Evolutionary conservation across 2,329 filamentous ascomycete species (phyloP).

Genomic region (Nannizziopsis arthrosporioides): DNA sequence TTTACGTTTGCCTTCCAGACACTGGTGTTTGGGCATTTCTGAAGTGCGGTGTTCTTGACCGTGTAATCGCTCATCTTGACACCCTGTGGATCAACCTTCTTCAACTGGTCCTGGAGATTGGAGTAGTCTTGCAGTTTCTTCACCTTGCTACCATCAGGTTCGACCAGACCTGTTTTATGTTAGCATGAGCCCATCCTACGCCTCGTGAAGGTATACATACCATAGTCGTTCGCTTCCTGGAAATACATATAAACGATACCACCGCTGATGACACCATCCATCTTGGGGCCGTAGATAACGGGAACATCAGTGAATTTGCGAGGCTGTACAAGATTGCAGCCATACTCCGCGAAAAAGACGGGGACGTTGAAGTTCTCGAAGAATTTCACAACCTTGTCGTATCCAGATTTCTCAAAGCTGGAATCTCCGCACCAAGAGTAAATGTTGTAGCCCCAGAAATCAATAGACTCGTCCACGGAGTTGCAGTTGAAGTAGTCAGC

Average conservation of each 20-base stretch:
- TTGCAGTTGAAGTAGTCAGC: constrained; percentile 88
- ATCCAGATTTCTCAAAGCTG: constrained; percentile 64
- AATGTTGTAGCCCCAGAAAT: constrained; percentile 99
- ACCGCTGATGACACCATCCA: constrained; percentile 82
- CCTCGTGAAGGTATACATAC: constrained; percentile 32
- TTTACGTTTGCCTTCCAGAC: constrained; percentile 55
- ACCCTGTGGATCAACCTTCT: constrained; percentile 53
- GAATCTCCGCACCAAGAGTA: constrained; percentile 97
- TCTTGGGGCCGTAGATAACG: constrained; percentile 65
- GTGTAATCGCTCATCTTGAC: constrained; percentile 58
- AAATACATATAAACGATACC: constrained; percentile 99
- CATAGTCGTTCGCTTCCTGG: constrained; percentile 81
- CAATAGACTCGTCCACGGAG: constrained; percentile 54
- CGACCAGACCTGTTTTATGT: constrained; percentile 30
- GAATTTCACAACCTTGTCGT: constrained; percentile 69
- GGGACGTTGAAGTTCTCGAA: constrained; percentile 84
- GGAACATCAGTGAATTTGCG: constrained; percentile 77
- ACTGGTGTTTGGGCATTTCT: constrained; percentile 57
- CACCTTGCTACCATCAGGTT: constrained; percentile 54
- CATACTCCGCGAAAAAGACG: constrained; percentile 97
- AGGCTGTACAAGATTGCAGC: constrained; percentile 65
- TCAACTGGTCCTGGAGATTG: constrained; percentile 58
- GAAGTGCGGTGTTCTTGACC: constrained; percentile 57
- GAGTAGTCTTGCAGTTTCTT: constrained; percentile 63
- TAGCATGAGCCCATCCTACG: constrained; percentile 8